phyloP scores from a whole-genome alignment of 257 asterid genomes.

The Jasminum sambac region DNA sequence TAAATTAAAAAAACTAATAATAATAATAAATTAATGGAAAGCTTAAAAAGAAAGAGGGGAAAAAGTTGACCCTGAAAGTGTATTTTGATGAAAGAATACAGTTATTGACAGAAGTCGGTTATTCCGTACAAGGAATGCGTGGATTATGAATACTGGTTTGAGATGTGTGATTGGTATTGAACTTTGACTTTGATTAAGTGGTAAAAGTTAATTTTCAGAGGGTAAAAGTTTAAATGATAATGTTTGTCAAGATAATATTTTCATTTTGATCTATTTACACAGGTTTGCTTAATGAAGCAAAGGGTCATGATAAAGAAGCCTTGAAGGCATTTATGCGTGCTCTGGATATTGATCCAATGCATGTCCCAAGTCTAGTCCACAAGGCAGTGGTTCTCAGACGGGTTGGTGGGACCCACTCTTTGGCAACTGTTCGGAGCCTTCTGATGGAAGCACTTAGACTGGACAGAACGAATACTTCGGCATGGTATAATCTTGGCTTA shows the following conservation, averaged over 20 bases:
- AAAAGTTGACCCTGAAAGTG: too few species aligned
- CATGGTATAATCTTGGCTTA: constrained; percentile 85
- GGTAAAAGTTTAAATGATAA: too few species aligned
- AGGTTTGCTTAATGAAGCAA: constrained; percentile 84
- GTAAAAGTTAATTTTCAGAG: too few species aligned
- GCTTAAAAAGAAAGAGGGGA: not conserved
- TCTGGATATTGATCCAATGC: constrained; percentile 58
- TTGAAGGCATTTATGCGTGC: constrained; percentile 56
- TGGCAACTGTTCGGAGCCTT: constrained; percentile 53
- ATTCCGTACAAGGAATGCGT: too few species aligned
- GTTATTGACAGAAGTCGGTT: too few species aligned
- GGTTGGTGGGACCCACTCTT: constrained; percentile 41
- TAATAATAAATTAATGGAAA: not conserved
- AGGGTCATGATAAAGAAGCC: constrained; percentile 60
- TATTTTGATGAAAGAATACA: too few species aligned
- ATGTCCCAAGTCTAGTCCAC: constrained; percentile 75
- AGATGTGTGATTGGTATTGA: too few species aligned
- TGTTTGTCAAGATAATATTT: too few species aligned
- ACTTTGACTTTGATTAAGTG: too few species aligned
- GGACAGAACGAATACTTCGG: constrained; percentile 62
- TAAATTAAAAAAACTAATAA: not conserved
- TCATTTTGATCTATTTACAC: constrained; percentile 23
- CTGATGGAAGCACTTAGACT: constrained; percentile 70
- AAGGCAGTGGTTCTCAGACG: constrained; percentile 55
- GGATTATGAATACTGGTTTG: too few species aligned